Evolutionary conservation across 768 basidiomycete species (phyloP).

Genomic region (Suillus subalutaceus): DNA sequence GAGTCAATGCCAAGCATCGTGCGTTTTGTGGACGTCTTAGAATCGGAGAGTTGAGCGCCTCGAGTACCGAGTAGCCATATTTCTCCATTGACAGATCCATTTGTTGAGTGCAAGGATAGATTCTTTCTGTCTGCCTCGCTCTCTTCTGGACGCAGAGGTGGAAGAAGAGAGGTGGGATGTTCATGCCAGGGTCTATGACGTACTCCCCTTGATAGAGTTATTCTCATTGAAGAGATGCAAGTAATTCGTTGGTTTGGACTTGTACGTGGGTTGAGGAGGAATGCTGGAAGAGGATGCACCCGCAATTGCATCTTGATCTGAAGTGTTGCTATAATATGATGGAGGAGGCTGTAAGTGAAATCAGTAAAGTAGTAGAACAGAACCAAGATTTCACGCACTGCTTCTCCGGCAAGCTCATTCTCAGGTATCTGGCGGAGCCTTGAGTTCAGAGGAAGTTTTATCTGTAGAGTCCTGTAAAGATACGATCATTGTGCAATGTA

Average conservation of each 20-base stretch:
- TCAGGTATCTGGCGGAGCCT: not conserved
- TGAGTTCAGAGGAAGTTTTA: not conserved
- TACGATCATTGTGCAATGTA: not conserved
- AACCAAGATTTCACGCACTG: not conserved
- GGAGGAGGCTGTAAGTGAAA: constrained; percentile 26
- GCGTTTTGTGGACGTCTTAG: constrained; percentile 13
- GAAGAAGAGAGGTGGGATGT: constrained; percentile 40
- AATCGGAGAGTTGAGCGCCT: constrained; percentile 11
- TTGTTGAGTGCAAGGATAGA: constrained; percentile 35
- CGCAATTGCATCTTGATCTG: not conserved
- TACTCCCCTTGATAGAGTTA: constrained; percentile 34
- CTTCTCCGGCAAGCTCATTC: not conserved
- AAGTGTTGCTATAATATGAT: constrained; percentile 18
- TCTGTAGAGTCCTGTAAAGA: not conserved
- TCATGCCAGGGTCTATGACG: constrained; percentile 45
- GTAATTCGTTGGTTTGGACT: constrained; percentile 32
- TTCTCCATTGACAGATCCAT: constrained; percentile 41
- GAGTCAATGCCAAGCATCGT: constrained; percentile 27
- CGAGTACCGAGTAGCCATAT: constrained; percentile 37
- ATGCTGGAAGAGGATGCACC: not conserved
- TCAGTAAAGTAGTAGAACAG: not conserved
- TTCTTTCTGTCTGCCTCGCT: constrained; percentile 44
- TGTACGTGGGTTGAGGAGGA: constrained; percentile 17
- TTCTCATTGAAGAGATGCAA: constrained; percentile 18
- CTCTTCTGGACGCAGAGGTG: constrained; percentile 39